Conservation (phyloP, 176 grass and related monocot genomes). For the Bromus sterilis region DNA sequence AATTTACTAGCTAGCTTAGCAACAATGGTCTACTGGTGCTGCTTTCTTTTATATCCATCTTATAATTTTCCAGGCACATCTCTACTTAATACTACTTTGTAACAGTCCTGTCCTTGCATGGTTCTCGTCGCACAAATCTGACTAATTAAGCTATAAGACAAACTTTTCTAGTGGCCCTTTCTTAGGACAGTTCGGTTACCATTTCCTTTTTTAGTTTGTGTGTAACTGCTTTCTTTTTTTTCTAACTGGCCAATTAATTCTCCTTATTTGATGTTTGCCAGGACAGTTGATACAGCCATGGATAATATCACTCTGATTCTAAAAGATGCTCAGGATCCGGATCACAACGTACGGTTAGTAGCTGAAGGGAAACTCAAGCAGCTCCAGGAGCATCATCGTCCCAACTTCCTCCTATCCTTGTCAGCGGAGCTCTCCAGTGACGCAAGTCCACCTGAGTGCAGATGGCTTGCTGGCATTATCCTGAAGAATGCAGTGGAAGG, state of each 20-base stretch:
- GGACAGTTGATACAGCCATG: constrained; percentile 34
- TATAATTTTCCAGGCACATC: not conserved
- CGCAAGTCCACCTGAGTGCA: constrained; percentile 52
- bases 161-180: not conserved
- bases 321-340: constrained; percentile 60
- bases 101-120: not conserved
- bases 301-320: constrained; percentile 61
- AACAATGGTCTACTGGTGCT: not conserved
- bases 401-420: constrained; percentile 78
- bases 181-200: not conserved
- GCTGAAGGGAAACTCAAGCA: constrained; percentile 62
- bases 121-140: not conserved
- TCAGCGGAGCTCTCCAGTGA: constrained; percentile 63
- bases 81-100: not conserved
- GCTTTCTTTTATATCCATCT: not conserved
- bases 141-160: no score
- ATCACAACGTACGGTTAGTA: constrained; percentile 46
- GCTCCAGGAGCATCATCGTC: constrained; percentile 73
- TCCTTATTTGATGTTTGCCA: not conserved
- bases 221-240: not conserved
- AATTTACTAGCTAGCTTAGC: not conserved
- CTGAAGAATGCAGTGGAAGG: constrained; percentile 72
- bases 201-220: not conserved
- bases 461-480: constrained; percentile 73
- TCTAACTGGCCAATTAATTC: not conserved